These are phyloP conservation scores for Erodium maritimum DNA, from an alignment of 345 rosid species.

Conservation along the genomic window DNA sequence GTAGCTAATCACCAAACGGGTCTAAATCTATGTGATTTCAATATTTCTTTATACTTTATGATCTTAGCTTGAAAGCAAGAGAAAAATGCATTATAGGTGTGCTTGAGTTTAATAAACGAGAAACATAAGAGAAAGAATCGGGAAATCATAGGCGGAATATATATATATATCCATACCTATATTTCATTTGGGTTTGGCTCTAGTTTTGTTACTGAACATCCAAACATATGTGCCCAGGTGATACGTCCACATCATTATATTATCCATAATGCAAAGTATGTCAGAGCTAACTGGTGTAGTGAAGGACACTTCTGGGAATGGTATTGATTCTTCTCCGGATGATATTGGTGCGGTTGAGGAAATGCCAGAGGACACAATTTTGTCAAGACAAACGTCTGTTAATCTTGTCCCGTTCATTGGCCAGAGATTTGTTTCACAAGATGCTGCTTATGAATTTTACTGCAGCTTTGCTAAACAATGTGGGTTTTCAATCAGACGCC, in stretches of 20 bases:
- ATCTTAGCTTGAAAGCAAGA: background rate
- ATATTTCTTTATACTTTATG: background rate
- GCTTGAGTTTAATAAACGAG: background rate
- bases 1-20: background rate
- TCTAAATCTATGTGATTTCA: background rate
- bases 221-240: conserved; percentile 9
- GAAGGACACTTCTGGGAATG: conserved; percentile 38
- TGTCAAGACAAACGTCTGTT: conserved; percentile 46
- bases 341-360: conserved; percentile 32
- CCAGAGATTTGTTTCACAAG: conserved; percentile 52
- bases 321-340: conserved; percentile 30
- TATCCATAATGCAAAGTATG: conserved; percentile 16
- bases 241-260: conserved; percentile 1
- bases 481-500: conserved; percentile 53
- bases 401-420: conserved; percentile 46
- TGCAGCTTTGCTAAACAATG: conserved; percentile 55
- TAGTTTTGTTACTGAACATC: background rate
- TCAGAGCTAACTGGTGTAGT: conserved; percentile 27
- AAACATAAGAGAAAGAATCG: background rate
- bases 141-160: background rate
- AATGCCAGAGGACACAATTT: conserved; percentile 30
- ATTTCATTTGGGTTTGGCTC: background rate
- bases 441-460: conserved; percentile 53
- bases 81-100: background rate
- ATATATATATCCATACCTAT: no score